Base-by-base conservation (phyloP, 805 yeast genomes). In the Komagataella mondaviorum region DNA sequence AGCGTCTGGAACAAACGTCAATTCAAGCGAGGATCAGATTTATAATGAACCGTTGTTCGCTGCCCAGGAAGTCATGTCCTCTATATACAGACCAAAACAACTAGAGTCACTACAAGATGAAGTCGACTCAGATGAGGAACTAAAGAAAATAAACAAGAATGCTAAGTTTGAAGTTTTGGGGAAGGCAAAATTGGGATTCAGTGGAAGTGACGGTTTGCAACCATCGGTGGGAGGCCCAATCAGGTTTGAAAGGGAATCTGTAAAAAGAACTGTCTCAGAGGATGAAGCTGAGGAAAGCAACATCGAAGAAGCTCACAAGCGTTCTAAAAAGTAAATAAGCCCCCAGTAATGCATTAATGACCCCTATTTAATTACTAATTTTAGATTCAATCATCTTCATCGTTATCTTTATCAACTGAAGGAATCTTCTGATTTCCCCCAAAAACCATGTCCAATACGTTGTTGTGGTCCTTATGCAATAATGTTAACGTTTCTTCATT, bases 31-130 rank as follows among this genome's bases (percentile, higher is more conserved):
- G 23, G 81, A 74, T 49, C 80, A 75, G 57, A 65, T 79, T 3
- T 83, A 83, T 57, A 84, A 80, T 54, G 71, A 63, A 49, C 81
- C 88, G 1, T 61, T 84, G 23, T 83, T 82, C 59, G 66, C 67
- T 44, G 75, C 71, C 3, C 79, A 77, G 51, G 77, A 74, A 51
- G 78, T 75, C 4, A 64, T 78, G 6, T 70, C 71, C 48, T 71
- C 68, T 50, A 69, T 80, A 12, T 81, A 80, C 58, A 67, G 76
- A 71, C 75, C 1, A 62, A 72, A 50, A 10, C 39, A 30, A 30
- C 39, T 51, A 6, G 61, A 30, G 39, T 10, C 39, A 30, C 14
- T 30, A 8, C 39, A 59, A 46, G 59, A 56, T 6, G 63, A 58
- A 44, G 59, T 57, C 45, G 8, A 51, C 49, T 57, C 55, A 5